phyloP scores from a whole-genome alignment of 2,329 filamentous ascomycete species.

The Fusarium sp. region DNA sequence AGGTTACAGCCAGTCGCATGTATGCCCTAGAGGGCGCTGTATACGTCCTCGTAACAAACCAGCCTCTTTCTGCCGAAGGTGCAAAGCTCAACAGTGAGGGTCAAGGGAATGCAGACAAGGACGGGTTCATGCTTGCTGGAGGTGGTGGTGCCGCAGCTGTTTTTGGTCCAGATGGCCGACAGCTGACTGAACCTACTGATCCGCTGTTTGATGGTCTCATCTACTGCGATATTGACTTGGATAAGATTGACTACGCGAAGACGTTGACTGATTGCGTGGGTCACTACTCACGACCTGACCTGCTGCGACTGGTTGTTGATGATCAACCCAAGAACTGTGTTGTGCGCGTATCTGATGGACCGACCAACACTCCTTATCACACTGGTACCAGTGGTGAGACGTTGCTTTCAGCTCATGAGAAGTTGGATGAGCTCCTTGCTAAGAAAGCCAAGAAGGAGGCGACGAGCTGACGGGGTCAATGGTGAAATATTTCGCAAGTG shows the following conservation, averaged over 20 bases:
- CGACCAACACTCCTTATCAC: neutral
- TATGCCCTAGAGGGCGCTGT: slow-evolving; percentile 65
- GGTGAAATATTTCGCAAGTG: too few species aligned
- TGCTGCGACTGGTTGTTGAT: slow-evolving; percentile 44
- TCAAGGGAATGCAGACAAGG: slow-evolving; percentile 43
- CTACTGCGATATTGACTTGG: slow-evolving; percentile 49
- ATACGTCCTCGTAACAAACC: slow-evolving; percentile 62
- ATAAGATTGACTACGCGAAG: slow-evolving; percentile 19
- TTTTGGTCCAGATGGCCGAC: slow-evolving; percentile 43
- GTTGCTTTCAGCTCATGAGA: neutral
- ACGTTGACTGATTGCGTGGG: slow-evolving; percentile 50
- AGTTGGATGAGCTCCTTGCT: neutral
- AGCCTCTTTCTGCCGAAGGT: slow-evolving; percentile 51
- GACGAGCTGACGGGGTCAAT: rapidly evolving
- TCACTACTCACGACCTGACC: slow-evolving; percentile 49
- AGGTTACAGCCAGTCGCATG: slow-evolving; percentile 53
- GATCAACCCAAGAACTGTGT: slow-evolving; percentile 1
- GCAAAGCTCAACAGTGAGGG: slow-evolving; percentile 44
- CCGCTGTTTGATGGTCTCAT: slow-evolving; percentile 47
- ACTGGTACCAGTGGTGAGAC: neutral
- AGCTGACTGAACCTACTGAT: slow-evolving; percentile 40
- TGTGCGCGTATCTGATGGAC: neutral
- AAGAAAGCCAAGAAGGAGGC: neutral
- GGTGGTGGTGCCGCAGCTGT: slow-evolving; percentile 42
- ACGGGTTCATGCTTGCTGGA: slow-evolving; percentile 21